A percentile compares a stretch with the other conserved stretches of the same genome.
Evolutionary conservation across 2,329 filamentous ascomycete genomes (phyloP).

Genomic region (Juglanconis sp.): DNA sequence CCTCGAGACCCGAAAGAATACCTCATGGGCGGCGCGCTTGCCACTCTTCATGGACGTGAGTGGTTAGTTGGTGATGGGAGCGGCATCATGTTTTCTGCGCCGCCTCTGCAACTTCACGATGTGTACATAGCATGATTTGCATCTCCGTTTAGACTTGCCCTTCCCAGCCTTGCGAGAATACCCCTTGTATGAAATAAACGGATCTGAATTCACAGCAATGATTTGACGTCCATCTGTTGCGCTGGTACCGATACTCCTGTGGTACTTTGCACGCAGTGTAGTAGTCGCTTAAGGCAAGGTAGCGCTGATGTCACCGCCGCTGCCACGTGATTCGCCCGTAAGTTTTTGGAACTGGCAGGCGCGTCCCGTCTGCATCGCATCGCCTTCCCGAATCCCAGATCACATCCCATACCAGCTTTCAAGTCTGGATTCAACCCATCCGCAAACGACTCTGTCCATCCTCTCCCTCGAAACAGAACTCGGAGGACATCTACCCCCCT

Average conservation of each 20-base stretch:
- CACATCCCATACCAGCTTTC: neutral
- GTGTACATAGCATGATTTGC: slow-evolving; percentile 5
- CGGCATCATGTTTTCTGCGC: neutral
- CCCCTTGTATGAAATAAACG: neutral
- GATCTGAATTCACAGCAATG: neutral
- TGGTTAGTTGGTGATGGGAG: neutral
- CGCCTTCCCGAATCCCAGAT: neutral
- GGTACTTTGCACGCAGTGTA: neutral
- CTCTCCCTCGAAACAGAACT: neutral
- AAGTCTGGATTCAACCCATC: neutral
- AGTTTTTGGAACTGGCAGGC: neutral
- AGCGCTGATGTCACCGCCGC: neutral
- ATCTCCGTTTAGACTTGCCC: neutral
- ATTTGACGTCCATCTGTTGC: too few relatives aligned
- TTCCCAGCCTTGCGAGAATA: neutral
- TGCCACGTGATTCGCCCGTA: neutral
- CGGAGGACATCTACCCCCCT: neutral
- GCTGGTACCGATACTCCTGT: neutral
- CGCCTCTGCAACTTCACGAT: neutral
- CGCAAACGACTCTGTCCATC: too few relatives aligned
- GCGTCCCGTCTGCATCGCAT: neutral
- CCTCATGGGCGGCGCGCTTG: neutral
- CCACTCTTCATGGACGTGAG: neutral
- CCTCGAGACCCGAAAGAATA: neutral
- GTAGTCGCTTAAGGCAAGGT: neutral